Conservation (phyloP, 768 basidiomycete genomes). For the Galerina sulciceps region DNA sequence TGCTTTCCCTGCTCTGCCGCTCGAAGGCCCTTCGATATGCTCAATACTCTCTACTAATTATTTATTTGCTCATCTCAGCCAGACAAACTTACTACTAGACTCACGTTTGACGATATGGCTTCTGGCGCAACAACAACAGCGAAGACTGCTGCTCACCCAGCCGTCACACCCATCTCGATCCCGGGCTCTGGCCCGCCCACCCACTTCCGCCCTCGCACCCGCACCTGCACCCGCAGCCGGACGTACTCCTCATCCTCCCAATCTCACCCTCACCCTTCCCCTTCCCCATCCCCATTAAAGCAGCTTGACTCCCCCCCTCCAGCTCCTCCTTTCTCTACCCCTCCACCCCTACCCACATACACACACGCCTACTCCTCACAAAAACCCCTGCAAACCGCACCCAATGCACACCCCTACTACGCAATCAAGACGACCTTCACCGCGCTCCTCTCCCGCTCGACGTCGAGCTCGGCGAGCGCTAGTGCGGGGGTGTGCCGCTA, state of each 20-base stretch:
- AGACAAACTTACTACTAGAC: no score
- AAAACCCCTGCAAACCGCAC: conserved; percentile 4
- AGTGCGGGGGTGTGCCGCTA: conserved; percentile 39
- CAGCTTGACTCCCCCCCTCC: background rate
- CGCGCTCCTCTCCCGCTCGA: conserved; percentile 69
- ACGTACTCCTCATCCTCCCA: background rate
- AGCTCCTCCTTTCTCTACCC: background rate
- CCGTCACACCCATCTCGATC: no score
- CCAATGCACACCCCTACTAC: conserved; percentile 81
- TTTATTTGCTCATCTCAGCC: no score
- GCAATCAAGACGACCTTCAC: conserved; percentile 82
- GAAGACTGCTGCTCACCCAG: no score
- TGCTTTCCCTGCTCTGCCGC: no score
- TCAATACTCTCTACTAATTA: no score
- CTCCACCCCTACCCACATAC: background rate
- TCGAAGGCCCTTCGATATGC: no score
- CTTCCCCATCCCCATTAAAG: background rate
- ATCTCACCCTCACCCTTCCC: background rate
- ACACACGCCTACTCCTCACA: conserved; percentile 5
- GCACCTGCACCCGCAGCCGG: background rate
- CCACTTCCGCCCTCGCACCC: background rate
- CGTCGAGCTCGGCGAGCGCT: conserved; percentile 37
- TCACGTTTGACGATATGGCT: no score
- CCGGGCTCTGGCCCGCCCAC: background rate
- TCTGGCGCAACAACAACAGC: no score